Percentiles rank a stretch among this genome's conserved stretches.
Conservation (phyloP, 148 eudicot species). For the Fagopyrum tataricum region DNA sequence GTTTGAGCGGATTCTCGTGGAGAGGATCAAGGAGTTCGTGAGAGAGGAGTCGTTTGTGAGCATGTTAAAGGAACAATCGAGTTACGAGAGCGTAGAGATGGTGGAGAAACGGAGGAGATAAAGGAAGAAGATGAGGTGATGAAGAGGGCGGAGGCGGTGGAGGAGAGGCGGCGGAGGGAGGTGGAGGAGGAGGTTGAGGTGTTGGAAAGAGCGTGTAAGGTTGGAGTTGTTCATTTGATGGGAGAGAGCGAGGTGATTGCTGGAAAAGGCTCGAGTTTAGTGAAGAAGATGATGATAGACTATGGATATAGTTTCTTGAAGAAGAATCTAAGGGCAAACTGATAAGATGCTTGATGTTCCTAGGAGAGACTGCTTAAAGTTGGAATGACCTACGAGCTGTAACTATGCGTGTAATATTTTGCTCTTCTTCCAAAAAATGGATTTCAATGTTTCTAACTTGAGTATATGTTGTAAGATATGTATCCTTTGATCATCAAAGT, state of each 20-base stretch:
- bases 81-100: background rate
- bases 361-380: slow-evolving; percentile 26
- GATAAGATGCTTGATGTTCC: slow-evolving; percentile 31
- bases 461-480: background rate
- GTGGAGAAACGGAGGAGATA: background rate
- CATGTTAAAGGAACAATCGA: background rate
- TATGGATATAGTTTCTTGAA: slow-evolving; percentile 27
- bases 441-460: background rate
- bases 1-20: slow-evolving; percentile 29
- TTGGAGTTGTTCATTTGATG: slow-evolving; percentile 35
- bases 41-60: slow-evolving; percentile 5
- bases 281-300: slow-evolving; percentile 27
- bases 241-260: slow-evolving; percentile 39
- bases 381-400: slow-evolving; percentile 46
- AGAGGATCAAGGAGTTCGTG: slow-evolving; percentile 26
- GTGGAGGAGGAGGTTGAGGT: slow-evolving; percentile 21
- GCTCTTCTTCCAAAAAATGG: background rate
- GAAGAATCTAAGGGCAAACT: slow-evolving; percentile 25
- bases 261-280: slow-evolving; percentile 13
- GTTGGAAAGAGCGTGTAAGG: slow-evolving; percentile 23
- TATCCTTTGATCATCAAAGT: background rate
- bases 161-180: background rate
- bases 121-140: background rate
- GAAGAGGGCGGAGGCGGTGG: background rate
- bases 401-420: background rate